Evolutionary conservation across 352 stramenopile species (phyloP), one percentile per base, ranked within the genome.

Genomic region (Phytophthora pluvialis): DNA sequence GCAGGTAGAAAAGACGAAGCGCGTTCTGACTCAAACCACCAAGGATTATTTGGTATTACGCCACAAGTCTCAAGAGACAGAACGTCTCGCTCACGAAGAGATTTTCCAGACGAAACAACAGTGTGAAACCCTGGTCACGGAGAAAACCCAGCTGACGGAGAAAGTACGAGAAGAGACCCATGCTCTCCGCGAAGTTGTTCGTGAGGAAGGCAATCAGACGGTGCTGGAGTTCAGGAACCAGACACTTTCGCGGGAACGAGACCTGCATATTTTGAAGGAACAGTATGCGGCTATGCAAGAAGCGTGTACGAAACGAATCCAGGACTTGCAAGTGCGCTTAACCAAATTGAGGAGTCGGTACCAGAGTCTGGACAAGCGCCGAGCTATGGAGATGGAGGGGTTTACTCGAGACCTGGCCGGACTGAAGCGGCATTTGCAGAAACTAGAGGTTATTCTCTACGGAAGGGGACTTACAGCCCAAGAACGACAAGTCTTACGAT

Each of bases 301-400:
- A 61, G 80, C 77, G 1, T 95, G 81, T 26, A 81, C 73, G 0
- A 77, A 72, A 38, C 80, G 87, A 18, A 92, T 93, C 38, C 73
- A 91, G 32, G 80, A 90, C 55, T 57, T 95, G 15, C 80, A 95
- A 52, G 63, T 78, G 8, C 83, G 85, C 4, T 48, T 95, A 16
- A 85, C 80, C 28, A 90, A 84, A 45, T 56, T 93, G 36, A 67
- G 85, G 11, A 73, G 53, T 21, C 73, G 81, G 5, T 94, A 93
- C 44, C 80, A 68, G 3, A 83, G 64, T 50, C 54, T 95, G 6
- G 85, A 93, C 49, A 86, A 80, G 21, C 71, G 87, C 15, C 76
- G 87, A 10, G 74, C 81, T 2, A 89, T 95, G 83, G 87, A 95
- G 55, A 93, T 93, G 83, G 87, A 95, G 44, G 87, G 85, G 0